Conservation (phyloP, 2,329 filamentous ascomycete genomes). For the Thielaviopsis populi region DNA sequence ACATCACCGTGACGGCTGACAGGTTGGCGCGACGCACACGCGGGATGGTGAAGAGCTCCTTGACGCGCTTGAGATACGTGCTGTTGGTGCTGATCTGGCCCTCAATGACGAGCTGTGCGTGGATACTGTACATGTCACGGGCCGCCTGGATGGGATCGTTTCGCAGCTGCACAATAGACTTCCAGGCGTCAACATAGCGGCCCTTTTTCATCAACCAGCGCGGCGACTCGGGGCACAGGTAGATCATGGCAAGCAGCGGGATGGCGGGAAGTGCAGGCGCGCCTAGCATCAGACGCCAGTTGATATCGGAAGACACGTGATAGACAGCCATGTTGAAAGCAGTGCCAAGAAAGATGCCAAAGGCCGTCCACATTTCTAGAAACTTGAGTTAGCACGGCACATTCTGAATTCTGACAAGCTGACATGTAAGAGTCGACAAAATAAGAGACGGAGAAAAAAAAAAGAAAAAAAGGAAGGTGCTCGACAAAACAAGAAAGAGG, state of each 20-base stretch:
- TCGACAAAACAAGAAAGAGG: not conserved
- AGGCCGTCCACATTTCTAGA: conserved; percentile 37
- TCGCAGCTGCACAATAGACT: conserved; percentile 40
- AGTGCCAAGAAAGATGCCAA: conserved; percentile 48
- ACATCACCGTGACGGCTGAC: conserved; percentile 55
- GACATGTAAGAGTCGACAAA: not conserved
- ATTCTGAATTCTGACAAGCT: not conserved
- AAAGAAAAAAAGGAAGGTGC: not conserved
- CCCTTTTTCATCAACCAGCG: conserved; percentile 52
- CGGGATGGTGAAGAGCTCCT: conserved; percentile 43
- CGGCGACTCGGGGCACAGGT: conserved; percentile 48
- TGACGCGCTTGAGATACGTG: conserved; percentile 36
- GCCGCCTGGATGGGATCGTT: conserved; percentile 46
- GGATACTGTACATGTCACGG: conserved; percentile 46
- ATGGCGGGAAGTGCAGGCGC: conserved; percentile 52
- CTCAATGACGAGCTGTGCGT: conserved; percentile 25
- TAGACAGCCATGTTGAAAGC: conserved; percentile 50
- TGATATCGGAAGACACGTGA: conserved; percentile 39
- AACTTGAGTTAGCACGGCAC: not conserved
- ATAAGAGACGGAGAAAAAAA: not conserved
- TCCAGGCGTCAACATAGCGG: conserved; percentile 38
- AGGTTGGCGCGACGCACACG: conserved; percentile 46
- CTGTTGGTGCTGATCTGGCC: conserved; percentile 24
- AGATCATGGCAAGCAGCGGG: conserved; percentile 42
- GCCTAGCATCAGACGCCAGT: conserved; percentile 41